Base-by-base conservation (phyloP, 192 early-diverging fungal genomes). In the Coemansia sp. region DNA sequence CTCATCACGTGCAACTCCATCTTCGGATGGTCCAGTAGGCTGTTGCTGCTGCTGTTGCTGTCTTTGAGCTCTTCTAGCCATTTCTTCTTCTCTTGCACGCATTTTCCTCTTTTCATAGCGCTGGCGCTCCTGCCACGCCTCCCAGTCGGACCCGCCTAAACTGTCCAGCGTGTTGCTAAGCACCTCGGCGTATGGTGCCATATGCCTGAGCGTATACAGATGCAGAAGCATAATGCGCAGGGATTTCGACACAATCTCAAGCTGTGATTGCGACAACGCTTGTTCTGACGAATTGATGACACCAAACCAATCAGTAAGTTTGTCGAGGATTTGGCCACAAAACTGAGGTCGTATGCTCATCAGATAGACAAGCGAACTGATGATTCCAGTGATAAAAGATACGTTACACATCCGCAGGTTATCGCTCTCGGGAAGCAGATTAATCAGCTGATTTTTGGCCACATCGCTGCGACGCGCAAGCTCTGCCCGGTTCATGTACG, bases 321-420 rank as follows among this genome's bases (percentile, higher is more conserved):
- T 55, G 0, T 56, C 69, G 12, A 71, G 48, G 2, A 68, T 40
- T 34, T 64, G 51, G 38, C 33, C 27, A 53, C 68, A 70, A 18
- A 78, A 67, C 69, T 78, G 75, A 17, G 75, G 62, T 19, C 75
- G 61, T 61, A 78, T 54, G 38, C 55, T 71, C 69, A 78, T 71
- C 57, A 78, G 39, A 30, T 71, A 71, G 14, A 78, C 59, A 12
- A 71, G 53, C 7, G 75, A 78, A 55, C 57, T 78, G 34, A 78
- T 46, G 12, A 71, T 60, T 3, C 65, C 75, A 0, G 75, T 78
- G 24, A 71, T 71, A 42, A 78, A 78, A 30, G 75, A 62, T 27
- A 66, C 66, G 66, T 78, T 78, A 59, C 64, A 78, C 10, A 71
- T 52, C 9, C 55, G 57, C 55, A 61, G 57, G 39, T 62, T 70